These are phyloP conservation scores for Penstemon barbatus DNA, from an alignment of 257 asterid species.

Conservation along the genomic window DNA sequence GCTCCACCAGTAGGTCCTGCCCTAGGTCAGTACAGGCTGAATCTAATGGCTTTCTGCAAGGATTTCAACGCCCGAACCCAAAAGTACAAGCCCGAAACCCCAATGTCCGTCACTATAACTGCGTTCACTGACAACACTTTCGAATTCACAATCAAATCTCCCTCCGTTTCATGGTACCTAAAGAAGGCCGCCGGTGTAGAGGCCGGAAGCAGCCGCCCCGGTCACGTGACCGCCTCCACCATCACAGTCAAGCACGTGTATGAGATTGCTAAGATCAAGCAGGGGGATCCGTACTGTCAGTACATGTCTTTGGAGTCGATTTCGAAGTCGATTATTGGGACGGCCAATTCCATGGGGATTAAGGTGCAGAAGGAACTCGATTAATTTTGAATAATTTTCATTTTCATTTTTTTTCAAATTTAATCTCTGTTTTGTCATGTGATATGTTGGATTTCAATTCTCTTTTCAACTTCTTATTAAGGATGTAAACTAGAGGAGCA, in stretches of 20 bases:
- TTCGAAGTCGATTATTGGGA: constrained; percentile 76
- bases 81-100: constrained; percentile 80
- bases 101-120: constrained; percentile 76
- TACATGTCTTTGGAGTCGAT: too few species aligned
- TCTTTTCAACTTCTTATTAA: too few species aligned
- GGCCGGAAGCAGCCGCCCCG: constrained; percentile 71
- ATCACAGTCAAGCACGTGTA: constrained; percentile 74
- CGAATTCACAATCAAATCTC: constrained; percentile 75
- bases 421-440: too few species aligned
- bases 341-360: constrained; percentile 85
- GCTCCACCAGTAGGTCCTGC: constrained; percentile 95
- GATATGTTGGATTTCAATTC: too few species aligned
- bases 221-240: constrained; percentile 70
- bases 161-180: constrained; percentile 80
- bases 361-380: constrained; percentile 76
- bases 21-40: constrained; percentile 76
- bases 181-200: constrained; percentile 90
- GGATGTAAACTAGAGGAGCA: too few species aligned
- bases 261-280: constrained; percentile 89
- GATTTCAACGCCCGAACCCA: constrained; percentile 87
- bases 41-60: constrained; percentile 92
- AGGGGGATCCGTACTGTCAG: constrained; percentile 76
- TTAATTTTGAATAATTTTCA: constrained; percentile 17
- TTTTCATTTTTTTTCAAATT: too few species aligned
- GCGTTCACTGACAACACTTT: constrained; percentile 81